Conservation (phyloP, 2,329 filamentous ascomycete genomes). For the Fusarium mexicanum region DNA sequence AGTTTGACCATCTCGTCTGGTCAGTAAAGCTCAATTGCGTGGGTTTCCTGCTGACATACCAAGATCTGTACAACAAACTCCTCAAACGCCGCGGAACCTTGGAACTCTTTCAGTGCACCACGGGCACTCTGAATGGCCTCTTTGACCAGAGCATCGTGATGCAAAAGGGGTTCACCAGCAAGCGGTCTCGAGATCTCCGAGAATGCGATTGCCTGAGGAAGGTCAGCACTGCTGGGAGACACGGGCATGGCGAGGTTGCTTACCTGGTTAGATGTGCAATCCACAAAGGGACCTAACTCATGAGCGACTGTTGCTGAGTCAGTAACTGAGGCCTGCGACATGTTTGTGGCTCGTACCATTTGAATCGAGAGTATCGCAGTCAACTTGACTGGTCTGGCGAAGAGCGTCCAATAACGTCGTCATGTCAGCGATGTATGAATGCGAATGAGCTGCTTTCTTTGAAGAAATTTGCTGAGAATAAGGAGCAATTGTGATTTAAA, state of each 20-base stretch:
- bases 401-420: constrained; percentile 42
- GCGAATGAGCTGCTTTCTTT: neutral
- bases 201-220: constrained; percentile 47
- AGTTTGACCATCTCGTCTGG: constrained; percentile 63
- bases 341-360: constrained; percentile 37
- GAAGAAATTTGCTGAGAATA: neutral
- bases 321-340: neutral
- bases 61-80: constrained; percentile 67
- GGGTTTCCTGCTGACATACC: constrained; percentile 45
- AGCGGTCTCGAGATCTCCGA: constrained; percentile 44
- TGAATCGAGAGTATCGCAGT: constrained; percentile 51
- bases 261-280: constrained; percentile 51
- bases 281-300: constrained; percentile 48
- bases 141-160: constrained; percentile 45
- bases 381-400: constrained; percentile 44
- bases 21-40: neutral
- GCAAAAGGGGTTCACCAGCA: constrained; percentile 27
- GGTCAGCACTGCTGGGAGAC: neutral
- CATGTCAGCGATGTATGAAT: constrained; percentile 25
- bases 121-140: constrained; percentile 41
- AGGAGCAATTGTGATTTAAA: neutral
- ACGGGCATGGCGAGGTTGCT: too few relatives aligned
- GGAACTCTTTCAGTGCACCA: constrained; percentile 23
- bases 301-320: constrained; percentile 42
- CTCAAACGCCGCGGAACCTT: constrained; percentile 43